Evolutionary conservation across 225 moss, liverwort and hornwort species (phyloP), one percentile per base, ranked within the genome.

Genomic region (Antitrichia curtipendula): DNA sequence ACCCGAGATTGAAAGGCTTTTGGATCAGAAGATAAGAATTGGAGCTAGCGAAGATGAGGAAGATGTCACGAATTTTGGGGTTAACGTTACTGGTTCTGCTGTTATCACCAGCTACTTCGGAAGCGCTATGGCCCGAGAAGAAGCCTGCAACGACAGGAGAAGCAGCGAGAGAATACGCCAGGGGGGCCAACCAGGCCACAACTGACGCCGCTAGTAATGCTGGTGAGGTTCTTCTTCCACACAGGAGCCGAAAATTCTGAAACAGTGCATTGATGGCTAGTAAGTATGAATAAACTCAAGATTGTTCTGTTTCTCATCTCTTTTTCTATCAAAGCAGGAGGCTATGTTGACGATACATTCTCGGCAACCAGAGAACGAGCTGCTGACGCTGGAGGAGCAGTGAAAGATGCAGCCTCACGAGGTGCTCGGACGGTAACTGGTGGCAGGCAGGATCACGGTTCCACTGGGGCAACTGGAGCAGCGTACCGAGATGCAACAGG

Each of bases 401-500:
- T 82, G 84, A 87, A 52, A 82, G 92, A 86, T 82, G 85, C 86
- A 15, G 85, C 85, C 16, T 81, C 84, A 49, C 81, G 89, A 78
- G 92, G 90, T 62, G 75, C 86, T 61, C 87, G 85, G 65, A 90
- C 88, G 16, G 31, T 90, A 17, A 89, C 87, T 38, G 91, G 89
- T 69, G 89, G 91, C 14, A 91, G 70, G 76, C 86, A 86, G 24
- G 64, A 87, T 61, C 69, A 40, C 36, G 80, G 65, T 56, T 68
- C 89, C 71, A 43, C 62, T 82, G 82, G 82, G 69, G 57, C 84
- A 85, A 87, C 91, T 68, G 91, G 91, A 85, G 91, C 91, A 49
- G 89, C 87, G 41, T 91, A 89, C 84, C 89, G 91, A 70, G 91
- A 91, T 81, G 81, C 87, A 69, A 40, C 87, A 84, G 91, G 91